These are phyloP conservation scores for Raphanus raphanistrum DNA, from an alignment of 345 rosid genomes.

Conservation along the genomic window DNA sequence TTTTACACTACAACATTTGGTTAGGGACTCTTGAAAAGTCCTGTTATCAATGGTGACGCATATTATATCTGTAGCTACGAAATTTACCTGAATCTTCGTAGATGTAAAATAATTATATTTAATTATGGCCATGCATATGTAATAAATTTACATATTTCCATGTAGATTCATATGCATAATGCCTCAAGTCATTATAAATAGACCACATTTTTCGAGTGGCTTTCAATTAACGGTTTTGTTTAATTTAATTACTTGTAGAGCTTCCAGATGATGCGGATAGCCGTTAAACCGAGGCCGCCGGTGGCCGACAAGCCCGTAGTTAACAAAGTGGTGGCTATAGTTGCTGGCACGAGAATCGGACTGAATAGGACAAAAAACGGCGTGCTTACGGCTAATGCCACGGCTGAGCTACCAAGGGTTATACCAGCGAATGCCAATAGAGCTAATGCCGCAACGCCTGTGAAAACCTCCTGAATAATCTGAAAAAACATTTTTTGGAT, in stretches of 20 bases:
- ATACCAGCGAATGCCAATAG: slow-evolving; percentile 60
- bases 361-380: slow-evolving; percentile 75
- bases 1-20: too few species aligned
- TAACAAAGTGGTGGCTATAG: slow-evolving; percentile 48
- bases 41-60: not conserved
- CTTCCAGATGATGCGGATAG: slow-evolving; percentile 58
- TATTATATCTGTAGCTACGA: not conserved
- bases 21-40: too few species aligned
- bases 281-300: slow-evolving; percentile 58
- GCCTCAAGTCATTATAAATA: not conserved
- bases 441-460: slow-evolving; percentile 57
- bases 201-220: slow-evolving; percentile 1
- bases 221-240: slow-evolving; percentile 4
- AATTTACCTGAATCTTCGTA: not conserved
- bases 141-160: not conserved
- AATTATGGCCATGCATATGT: not conserved
- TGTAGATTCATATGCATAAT: not conserved
- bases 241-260: slow-evolving; percentile 49
- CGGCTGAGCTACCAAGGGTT: slow-evolving; percentile 56
- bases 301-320: slow-evolving; percentile 63
- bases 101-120: not conserved
- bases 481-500: slow-evolving; percentile 23
- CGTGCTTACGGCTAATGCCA: slow-evolving; percentile 59
- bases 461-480: slow-evolving; percentile 19
- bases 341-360: slow-evolving; percentile 77